Evolutionary conservation across 2,329 filamentous ascomycete genomes (phyloP).

Genomic region (Talaromyces sp.): DNA sequence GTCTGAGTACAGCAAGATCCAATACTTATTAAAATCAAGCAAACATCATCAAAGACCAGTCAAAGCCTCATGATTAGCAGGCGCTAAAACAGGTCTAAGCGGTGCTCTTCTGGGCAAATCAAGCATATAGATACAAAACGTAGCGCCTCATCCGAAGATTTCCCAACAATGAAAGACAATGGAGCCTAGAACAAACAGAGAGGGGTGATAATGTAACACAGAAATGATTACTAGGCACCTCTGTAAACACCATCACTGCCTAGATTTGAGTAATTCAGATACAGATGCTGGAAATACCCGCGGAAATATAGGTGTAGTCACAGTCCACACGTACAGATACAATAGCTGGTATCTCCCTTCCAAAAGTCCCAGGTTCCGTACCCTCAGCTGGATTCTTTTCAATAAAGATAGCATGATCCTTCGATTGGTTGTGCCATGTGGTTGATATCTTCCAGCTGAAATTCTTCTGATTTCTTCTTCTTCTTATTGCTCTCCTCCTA

Average conservation of each 20-base stretch:
- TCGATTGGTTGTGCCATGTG: neutral
- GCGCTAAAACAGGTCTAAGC: neutral
- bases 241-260: neutral
- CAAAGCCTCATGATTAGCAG: neutral
- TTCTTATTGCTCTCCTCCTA: neutral
- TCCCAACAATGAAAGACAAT: constrained; percentile 5
- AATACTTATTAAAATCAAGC: neutral
- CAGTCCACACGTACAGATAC: neutral
- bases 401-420: neutral
- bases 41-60: neutral
- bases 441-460: neutral
- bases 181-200: neutral
- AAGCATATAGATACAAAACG: neutral
- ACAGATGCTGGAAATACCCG: neutral
- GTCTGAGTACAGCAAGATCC: neutral
- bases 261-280: neutral
- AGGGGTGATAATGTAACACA: neutral
- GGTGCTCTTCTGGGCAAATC: neutral
- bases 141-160: neutral
- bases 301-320: neutral
- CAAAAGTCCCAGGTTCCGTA: neutral
- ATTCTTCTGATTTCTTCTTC: neutral
- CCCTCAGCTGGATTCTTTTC: neutral
- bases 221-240: neutral
- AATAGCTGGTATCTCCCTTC: neutral